phyloP scores from a whole-genome alignment of 192 early-diverging fungal species.

The Funneliformis mosseae region DNA sequence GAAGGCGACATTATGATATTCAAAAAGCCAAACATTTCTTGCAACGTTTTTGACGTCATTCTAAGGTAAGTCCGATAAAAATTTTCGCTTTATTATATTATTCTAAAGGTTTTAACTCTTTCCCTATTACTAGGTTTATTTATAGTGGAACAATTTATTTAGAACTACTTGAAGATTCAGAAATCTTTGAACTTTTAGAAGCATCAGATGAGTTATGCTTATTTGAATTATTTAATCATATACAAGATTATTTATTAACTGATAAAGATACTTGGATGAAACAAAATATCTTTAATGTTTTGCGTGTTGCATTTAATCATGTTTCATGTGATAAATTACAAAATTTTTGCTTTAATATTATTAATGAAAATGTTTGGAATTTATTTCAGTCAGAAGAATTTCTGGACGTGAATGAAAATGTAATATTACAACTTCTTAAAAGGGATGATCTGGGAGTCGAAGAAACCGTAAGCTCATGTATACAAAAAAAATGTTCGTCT shows the following conservation, averaged over 20 bases:
- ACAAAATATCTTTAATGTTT: constrained; percentile 1
- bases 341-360: constrained; percentile 5
- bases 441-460: constrained; percentile 11
- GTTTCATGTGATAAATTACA: constrained; percentile 6
- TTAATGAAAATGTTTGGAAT: not conserved
- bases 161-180: constrained; percentile 1
- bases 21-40: constrained; percentile 12
- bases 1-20: not conserved
- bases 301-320: not conserved
- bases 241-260: constrained; percentile 14
- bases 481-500: no score
- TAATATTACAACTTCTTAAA: not conserved
- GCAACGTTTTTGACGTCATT: constrained; percentile 4
- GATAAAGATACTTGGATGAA: constrained; percentile 4
- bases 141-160: constrained; percentile 15
- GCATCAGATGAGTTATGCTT: constrained; percentile 18
- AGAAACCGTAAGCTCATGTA: constrained; percentile 10
- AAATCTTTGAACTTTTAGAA: constrained; percentile 1
- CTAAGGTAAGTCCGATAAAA: not conserved
- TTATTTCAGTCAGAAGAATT: constrained; percentile 20
- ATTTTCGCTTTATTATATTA: not conserved
- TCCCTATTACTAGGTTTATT: not conserved
- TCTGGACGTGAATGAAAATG: not conserved
- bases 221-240: constrained; percentile 13
- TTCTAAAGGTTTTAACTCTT: not conserved